Conservation (phyloP, 2,329 filamentous ascomycete genomes). For the Tolypocladium cylindrosporum region DNA sequence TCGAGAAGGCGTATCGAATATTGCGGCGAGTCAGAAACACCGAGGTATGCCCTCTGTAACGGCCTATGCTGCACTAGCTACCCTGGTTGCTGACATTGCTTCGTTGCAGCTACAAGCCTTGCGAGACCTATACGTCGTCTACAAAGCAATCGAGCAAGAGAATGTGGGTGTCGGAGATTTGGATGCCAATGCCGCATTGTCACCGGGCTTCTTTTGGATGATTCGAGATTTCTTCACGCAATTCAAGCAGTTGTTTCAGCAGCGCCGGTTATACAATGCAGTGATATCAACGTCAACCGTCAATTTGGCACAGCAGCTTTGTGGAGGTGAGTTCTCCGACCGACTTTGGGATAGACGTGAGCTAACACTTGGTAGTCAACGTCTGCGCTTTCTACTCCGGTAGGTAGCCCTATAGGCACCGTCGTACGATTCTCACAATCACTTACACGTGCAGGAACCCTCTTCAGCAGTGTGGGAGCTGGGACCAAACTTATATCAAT, state of each 20-base stretch:
- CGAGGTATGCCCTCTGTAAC: conserved; percentile 10
- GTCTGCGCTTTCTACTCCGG: conserved; percentile 35
- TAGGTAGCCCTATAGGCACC: conserved; percentile 5
- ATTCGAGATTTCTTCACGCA: conserved; percentile 17
- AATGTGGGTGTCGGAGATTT: conserved; percentile 12
- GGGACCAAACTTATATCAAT: conserved; percentile 10
- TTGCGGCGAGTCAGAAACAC: conserved; percentile 26
- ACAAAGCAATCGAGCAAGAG: conserved; percentile 22
- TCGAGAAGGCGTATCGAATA: conserved; percentile 24
- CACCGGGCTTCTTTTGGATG: conserved; percentile 16
- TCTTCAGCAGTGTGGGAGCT: conserved; percentile 14
- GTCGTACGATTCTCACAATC: neutral
- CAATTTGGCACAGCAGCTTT: conserved; percentile 21
- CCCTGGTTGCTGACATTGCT: neutral
- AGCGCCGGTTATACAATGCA: conserved; percentile 19
- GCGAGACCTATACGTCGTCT: conserved; percentile 29
- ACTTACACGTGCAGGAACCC: conserved; percentile 10
- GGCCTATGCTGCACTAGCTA: neutral
- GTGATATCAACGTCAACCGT: conserved; percentile 20
- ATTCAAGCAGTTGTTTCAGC: conserved; percentile 16
- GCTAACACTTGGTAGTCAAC: conserved; percentile 17
- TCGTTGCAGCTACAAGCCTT: conserved; percentile 25
- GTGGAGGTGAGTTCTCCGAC: conserved; percentile 13
- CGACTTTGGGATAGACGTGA: neutral
- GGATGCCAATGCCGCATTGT: conserved; percentile 10